These are phyloP conservation scores for Penicillium sp. DNA, from an alignment of 2,329 filamentous ascomycete genomes.

Conservation along the genomic window DNA sequence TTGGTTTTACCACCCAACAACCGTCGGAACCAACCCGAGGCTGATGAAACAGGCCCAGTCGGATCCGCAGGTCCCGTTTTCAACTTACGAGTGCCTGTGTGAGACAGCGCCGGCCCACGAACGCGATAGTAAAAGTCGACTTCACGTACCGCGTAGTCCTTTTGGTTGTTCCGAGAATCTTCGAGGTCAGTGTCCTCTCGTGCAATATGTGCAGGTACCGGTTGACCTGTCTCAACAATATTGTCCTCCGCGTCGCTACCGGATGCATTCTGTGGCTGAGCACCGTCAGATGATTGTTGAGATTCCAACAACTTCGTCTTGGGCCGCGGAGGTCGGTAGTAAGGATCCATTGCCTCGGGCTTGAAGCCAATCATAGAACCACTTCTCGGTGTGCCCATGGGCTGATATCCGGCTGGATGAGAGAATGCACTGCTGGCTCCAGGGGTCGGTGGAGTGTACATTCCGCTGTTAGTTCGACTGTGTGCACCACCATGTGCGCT, in stretches of 20 bases:
- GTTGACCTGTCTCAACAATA: constrained; percentile 39
- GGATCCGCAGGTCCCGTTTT: constrained; percentile 95
- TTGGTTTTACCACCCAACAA: constrained; percentile 81
- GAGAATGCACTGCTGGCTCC: constrained; percentile 68
- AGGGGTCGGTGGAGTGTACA: constrained; percentile 68
- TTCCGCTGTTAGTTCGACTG: constrained; percentile 54
- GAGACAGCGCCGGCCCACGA: constrained; percentile 79
- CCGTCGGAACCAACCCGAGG: constrained; percentile 81
- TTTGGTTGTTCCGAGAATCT: constrained; percentile 53
- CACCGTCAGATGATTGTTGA: not conserved
- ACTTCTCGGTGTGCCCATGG: constrained; percentile 40
- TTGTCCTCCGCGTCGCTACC: constrained; percentile 10
- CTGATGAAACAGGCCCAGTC: constrained; percentile 82
- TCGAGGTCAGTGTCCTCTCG: constrained; percentile 54
- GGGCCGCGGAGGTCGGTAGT: constrained; percentile 79
- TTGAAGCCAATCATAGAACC: constrained; percentile 38
- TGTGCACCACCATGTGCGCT: constrained; percentile 46
- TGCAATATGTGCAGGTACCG: constrained; percentile 52
- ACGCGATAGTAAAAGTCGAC: constrained; percentile 97
- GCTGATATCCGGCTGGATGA: constrained; percentile 57
- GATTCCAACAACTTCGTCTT: constrained; percentile 58
- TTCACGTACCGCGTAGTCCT: constrained; percentile 90
- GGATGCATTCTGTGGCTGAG: constrained; percentile 43
- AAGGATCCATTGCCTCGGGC: constrained; percentile 63
- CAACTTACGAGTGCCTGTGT: constrained; percentile 74